Evolutionary conservation across 169 alveolate genomes (phyloP), one percentile per base, ranked within the genome.

Genomic region (Cryptosporidium sp.): DNA sequence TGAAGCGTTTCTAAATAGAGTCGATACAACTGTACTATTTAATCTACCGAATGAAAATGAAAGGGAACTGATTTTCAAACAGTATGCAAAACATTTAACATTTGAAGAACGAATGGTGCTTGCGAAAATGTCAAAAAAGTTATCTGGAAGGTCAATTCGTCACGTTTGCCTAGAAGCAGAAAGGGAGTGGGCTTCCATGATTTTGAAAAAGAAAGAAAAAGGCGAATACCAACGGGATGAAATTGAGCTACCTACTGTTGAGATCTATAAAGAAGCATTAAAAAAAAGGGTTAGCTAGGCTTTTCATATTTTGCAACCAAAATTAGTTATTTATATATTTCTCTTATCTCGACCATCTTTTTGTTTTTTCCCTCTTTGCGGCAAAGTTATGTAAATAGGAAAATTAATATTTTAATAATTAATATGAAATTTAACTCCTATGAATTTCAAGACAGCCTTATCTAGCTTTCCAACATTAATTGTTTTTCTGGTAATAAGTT

Each of bases 91-190:
- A 58, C 94, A 95, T 60, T 75, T 94, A 35, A 85, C 85, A 0
- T 72, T 84, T 31, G 92, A 91, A 31, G 87, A 94, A 37, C 89
- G 94, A 33, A 70, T 71, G 61, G 73, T 62, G 67, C 86, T 94
- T 16, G 95, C 95, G 29, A 92, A 94, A 29, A 8, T 91, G 26
- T 75, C 94, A 23, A 71, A 73, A 39, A 85, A 92, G 53, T 73
- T 94, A 35, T 86, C 95, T 39, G 97, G 96, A 61, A 92, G 97
- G 86, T 93, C 94, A 72, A 93, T 93, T 31, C 84, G 92, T 52
- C 75, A 93, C 84, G 70, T 94, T 14, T 96, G 98, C 70, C 93
- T 94, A 92, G 98, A 95, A 85, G 96, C 97, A 8, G 98, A 95
- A 91, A 93, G 97, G 87, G 86, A 94, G 62, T 94, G 97, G 97